A percentile compares a stretch with the other conserved stretches of the same genome.
These are phyloP conservation scores for Gaertneriomyces semiglobifer DNA, from an alignment of 192 early-diverging fungal genomes.

Conservation along the genomic window DNA sequence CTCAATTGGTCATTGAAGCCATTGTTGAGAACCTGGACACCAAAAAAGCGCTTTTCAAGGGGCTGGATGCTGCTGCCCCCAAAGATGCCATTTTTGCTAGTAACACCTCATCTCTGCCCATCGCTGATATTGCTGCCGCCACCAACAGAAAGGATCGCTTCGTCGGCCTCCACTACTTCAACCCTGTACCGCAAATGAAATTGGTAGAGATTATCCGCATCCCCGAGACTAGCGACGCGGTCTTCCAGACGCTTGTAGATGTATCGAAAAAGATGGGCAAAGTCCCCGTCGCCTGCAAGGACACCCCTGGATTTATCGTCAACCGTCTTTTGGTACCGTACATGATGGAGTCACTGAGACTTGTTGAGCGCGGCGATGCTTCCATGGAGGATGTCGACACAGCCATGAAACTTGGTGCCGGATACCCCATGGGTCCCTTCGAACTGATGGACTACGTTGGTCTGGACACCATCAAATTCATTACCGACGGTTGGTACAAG, in stretches of 20 bases:
- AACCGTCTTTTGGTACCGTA: conserved; percentile 95
- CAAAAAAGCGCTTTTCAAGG: conserved; percentile 79
- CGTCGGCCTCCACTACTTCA: conserved; percentile 95
- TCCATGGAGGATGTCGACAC: conserved; percentile 81
- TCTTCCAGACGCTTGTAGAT: conserved; percentile 61
- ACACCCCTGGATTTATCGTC: conserved; percentile 94
- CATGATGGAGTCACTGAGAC: conserved; percentile 90
- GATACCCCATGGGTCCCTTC: conserved; percentile 94
- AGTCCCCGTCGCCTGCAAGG: conserved; percentile 88
- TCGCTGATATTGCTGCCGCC: conserved; percentile 72
- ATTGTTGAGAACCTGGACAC: conserved; percentile 89
- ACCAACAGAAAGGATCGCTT: conserved; percentile 56
- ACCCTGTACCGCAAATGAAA: conserved; percentile 99
- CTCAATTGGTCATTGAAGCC: conserved; percentile 90
- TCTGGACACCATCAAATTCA: conserved; percentile 94
- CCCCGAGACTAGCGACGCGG: conserved; percentile 52
- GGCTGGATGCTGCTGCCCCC: conserved; percentile 70
- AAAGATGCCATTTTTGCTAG: conserved; percentile 74
- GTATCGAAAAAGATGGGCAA: conserved; percentile 79
- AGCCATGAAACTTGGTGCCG: conserved; percentile 97
- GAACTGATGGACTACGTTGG: conserved; percentile 85
- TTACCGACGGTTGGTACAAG: conserved; percentile 90
- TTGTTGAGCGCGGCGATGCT: conserved; percentile 88
- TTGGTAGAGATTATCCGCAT: conserved; percentile 90
- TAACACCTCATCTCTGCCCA: conserved; percentile 91